A percentile compares a stretch with the other conserved stretches of the same genome.
phyloP scores from a whole-genome alignment of 2,329 filamentous ascomycete species.

The Leptographium lundbergii region DNA sequence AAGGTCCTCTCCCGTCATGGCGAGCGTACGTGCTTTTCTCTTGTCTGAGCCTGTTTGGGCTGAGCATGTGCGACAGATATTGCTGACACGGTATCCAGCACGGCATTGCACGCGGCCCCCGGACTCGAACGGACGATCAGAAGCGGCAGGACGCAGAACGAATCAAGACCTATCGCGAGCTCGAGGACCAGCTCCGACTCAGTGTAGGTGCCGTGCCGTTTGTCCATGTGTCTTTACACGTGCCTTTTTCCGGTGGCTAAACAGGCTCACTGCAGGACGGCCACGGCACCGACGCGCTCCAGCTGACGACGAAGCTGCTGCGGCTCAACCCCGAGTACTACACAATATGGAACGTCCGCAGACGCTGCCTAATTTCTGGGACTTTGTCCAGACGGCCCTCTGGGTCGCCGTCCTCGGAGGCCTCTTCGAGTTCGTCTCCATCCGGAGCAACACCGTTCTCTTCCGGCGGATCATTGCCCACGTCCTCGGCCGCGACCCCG shows the following conservation, averaged over 20 bases:
- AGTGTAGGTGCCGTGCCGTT: conserved; percentile 33
- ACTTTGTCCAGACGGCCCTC: conserved; percentile 40
- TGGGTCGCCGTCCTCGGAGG: conserved; percentile 41
- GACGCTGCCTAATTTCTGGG: conserved; percentile 51
- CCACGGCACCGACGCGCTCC: conserved; percentile 44
- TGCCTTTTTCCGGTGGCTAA: neutral
- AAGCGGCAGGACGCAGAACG: conserved; percentile 58
- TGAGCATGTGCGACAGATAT: neutral
- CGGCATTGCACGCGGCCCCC: conserved; percentile 61
- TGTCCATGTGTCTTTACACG: too few relatives aligned
- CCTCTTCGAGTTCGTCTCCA: conserved; percentile 39
- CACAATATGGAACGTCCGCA: conserved; percentile 81
- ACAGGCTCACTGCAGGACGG: conserved; percentile 22
- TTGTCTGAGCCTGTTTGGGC: neutral
- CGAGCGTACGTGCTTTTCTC: conserved; percentile 7
- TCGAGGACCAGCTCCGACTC: conserved; percentile 56
- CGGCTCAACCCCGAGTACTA: conserved; percentile 78
- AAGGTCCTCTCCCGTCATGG: conserved; percentile 1
- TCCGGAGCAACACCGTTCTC: conserved; percentile 48
- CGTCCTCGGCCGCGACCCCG: conserved; percentile 35
- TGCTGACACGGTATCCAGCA: conserved; percentile 43
- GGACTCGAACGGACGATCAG: conserved; percentile 54
- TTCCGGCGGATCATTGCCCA: conserved; percentile 42
- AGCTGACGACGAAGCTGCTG: conserved; percentile 60
- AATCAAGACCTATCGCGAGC: conserved; percentile 60